Conservation (phyloP, 306 rosid species). For the Vigna mungo region DNA sequence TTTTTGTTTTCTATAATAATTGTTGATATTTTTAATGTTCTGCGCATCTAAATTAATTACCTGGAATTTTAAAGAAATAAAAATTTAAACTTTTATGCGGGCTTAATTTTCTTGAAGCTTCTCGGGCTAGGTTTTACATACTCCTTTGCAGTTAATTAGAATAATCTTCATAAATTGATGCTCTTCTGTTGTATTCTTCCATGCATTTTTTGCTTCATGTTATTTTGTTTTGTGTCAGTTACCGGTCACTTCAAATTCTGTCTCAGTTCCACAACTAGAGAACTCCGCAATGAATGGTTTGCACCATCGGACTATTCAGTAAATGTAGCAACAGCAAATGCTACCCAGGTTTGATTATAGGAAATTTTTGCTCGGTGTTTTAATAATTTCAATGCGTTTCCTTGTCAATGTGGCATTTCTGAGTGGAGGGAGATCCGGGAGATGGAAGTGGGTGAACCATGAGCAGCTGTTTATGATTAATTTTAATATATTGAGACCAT, state of each 20-base stretch:
- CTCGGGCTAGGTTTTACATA: constrained; percentile 6
- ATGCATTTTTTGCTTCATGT: not conserved
- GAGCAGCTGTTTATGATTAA: too few relatives aligned
- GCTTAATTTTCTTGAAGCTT: constrained; percentile 30
- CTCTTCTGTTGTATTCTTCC: constrained; percentile 11
- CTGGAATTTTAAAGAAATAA: not conserved
- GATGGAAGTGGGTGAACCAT: too few relatives aligned
- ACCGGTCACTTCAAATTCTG: constrained; percentile 80
- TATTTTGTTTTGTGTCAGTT: constrained; percentile 2
- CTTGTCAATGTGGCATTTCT: not conserved
- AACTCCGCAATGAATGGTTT: constrained; percentile 78
- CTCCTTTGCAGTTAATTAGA: not conserved
- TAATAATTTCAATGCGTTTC: too few relatives aligned
- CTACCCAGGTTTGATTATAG: constrained; percentile 74
- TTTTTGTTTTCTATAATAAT: not conserved
- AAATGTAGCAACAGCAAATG: constrained; percentile 95
- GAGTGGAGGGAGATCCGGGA: not conserved
- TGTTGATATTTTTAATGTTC: not conserved
- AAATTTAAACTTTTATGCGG: not conserved
- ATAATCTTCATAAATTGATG: not conserved
- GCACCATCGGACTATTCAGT: constrained; percentile 87
- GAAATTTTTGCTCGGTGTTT: not conserved
- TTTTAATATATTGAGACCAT: too few relatives aligned
- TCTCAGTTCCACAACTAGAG: constrained; percentile 82
- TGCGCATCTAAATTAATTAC: not conserved